Evolutionary conservation across 2,329 filamentous ascomycete genomes (phyloP).

Genomic region (Geoglossum cookeanum): DNA sequence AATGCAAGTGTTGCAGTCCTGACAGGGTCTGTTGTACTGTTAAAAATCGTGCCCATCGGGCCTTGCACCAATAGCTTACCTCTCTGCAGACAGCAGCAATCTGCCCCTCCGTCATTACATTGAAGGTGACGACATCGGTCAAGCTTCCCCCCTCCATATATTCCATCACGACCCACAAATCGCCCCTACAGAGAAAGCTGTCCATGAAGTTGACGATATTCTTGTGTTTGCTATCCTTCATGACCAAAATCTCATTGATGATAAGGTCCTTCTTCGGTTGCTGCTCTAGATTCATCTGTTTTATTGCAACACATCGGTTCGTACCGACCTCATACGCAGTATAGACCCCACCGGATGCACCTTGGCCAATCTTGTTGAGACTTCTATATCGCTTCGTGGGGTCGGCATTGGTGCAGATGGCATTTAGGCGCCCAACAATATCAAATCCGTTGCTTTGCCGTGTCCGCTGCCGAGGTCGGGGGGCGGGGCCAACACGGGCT

Average conservation of each 20-base stretch:
- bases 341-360: constrained; percentile 87
- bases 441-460: constrained; percentile 68
- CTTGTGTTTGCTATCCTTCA: constrained; percentile 96
- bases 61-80: constrained; percentile 22
- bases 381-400: constrained; percentile 73
- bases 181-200: constrained; percentile 74
- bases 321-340: constrained; percentile 71
- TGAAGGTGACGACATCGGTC: constrained; percentile 96
- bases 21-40: constrained; percentile 44
- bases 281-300: constrained; percentile 98
- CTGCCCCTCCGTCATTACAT: constrained; percentile 96
- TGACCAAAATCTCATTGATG: constrained; percentile 96
- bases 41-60: constrained; percentile 7
- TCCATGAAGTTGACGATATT: constrained; percentile 99
- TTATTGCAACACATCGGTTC: constrained; percentile 87
- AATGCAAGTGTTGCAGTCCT: constrained; percentile 86
- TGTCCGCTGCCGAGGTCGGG: constrained; percentile 56
- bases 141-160: constrained; percentile 98
- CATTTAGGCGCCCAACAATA: constrained; percentile 62
- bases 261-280: constrained; percentile 98
- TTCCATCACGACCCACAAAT: constrained; percentile 98
- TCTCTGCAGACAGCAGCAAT: constrained; percentile 92
- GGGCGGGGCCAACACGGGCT: constrained; percentile 32
- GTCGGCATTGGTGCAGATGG: constrained; percentile 80
- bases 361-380: constrained; percentile 90